These are phyloP conservation scores for Talaromyces sp. DNA, from an alignment of 2,329 filamentous ascomycete species.

Conservation along the genomic window DNA sequence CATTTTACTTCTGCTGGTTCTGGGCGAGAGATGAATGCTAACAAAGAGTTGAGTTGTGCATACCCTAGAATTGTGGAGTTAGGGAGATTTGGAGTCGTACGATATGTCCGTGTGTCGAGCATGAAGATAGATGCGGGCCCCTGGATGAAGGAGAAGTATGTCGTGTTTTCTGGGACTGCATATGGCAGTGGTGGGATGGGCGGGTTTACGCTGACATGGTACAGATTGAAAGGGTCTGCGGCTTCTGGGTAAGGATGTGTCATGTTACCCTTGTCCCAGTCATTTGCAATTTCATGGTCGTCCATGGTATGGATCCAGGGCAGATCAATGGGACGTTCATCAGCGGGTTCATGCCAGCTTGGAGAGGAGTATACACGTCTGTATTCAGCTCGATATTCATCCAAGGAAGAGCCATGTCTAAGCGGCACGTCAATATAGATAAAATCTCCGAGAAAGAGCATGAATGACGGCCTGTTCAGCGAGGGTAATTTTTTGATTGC, in stretches of 20 bases:
- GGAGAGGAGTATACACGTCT: slow-evolving; percentile 93
- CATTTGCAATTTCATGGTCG: slow-evolving; percentile 94
- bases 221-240: slow-evolving; percentile 79
- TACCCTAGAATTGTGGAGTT: slow-evolving; percentile 84
- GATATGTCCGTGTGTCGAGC: slow-evolving; percentile 84
- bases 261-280: slow-evolving; percentile 75
- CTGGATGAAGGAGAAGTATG: slow-evolving; percentile 85
- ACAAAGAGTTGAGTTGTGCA: slow-evolving; percentile 73
- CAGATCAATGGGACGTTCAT: slow-evolving; percentile 59
- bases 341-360: slow-evolving; percentile 71
- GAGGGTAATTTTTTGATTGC: slow-evolving; percentile 68
- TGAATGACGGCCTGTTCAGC: slow-evolving; percentile 47
- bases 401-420: slow-evolving; percentile 66
- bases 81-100: slow-evolving; percentile 51
- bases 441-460: slow-evolving; percentile 57
- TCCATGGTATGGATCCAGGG: slow-evolving; percentile 97
- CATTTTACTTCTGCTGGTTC: slow-evolving; percentile 77
- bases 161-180: slow-evolving; percentile 58
- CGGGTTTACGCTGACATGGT: slow-evolving; percentile 82
- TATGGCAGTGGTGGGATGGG: slow-evolving; percentile 54
- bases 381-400: slow-evolving; percentile 87
- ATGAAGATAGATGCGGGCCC: slow-evolving; percentile 94
- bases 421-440: slow-evolving; percentile 71
- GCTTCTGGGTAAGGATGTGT: slow-evolving; percentile 77
- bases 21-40: slow-evolving; percentile 69